phyloP scores from a whole-genome alignment of 106 monocot genomes.

The Platanthera zijinensis region DNA sequence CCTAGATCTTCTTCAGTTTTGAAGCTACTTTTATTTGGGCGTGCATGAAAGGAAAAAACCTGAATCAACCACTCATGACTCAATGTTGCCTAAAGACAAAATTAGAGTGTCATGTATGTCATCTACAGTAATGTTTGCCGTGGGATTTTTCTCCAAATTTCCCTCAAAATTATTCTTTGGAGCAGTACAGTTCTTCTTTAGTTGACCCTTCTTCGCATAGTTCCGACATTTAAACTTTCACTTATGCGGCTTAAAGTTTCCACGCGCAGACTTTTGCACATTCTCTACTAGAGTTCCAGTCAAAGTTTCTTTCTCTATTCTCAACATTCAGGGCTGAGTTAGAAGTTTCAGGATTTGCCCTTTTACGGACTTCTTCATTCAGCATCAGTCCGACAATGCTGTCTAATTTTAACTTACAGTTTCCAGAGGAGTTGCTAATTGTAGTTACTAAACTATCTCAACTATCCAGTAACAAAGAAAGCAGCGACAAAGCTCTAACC shows the following conservation, averaged over 20 bases:
- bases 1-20: neutral
- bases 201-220: too few relatives aligned
- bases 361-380: neutral
- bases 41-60: neutral
- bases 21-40: neutral
- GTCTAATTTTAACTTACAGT: neutral
- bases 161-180: too few relatives aligned
- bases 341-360: neutral
- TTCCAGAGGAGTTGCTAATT: neutral
- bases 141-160: too few relatives aligned
- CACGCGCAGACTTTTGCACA: neutral
- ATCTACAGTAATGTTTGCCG: neutral
- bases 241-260: neutral
- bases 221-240: neutral
- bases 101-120: neutral
- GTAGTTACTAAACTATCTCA: neutral
- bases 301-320: neutral
- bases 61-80: neutral
- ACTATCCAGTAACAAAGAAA: neutral
- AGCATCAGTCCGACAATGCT: neutral
- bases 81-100: neutral
- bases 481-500: neutral
- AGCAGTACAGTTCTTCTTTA: too few relatives aligned
- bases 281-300: too few relatives aligned
- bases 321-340: neutral